phyloP scores from a whole-genome alignment of 805 yeast species.

The Spathaspora arborariae region DNA sequence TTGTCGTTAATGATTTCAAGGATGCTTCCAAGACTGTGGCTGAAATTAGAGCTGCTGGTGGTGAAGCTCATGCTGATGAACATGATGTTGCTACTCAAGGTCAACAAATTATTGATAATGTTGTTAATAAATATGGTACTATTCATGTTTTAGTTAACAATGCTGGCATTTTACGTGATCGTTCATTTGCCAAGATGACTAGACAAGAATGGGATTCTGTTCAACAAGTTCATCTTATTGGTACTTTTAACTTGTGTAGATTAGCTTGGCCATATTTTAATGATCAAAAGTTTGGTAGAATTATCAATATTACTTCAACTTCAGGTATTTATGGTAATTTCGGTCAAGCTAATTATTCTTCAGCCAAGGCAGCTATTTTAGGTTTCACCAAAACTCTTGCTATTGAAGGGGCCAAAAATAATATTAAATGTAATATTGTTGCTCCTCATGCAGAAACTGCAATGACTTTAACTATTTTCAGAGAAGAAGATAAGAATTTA shows the following conservation, averaged over 20 bases:
- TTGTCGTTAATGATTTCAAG: constrained; percentile 85
- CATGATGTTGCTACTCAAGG: constrained; percentile 80
- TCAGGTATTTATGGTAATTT: constrained; percentile 97
- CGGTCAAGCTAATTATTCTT: constrained; percentile 94
- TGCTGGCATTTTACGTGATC: constrained; percentile 93
- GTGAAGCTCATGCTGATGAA: constrained; percentile 76
- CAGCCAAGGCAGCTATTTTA: constrained; percentile 86
- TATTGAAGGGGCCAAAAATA: constrained; percentile 78
- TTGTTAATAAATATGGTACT: constrained; percentile 71
- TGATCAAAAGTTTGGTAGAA: constrained; percentile 74
- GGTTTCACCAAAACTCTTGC: constrained; percentile 87
- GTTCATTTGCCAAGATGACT: constrained; percentile 79
- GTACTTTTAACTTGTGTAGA: constrained; percentile 76
- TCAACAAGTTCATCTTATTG: constrained; percentile 74
- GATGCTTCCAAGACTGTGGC: constrained; percentile 72
- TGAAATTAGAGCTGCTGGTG: constrained; percentile 70
- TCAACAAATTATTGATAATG: constrained; percentile 70
- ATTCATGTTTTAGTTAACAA: constrained; percentile 86
- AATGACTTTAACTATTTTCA: constrained; percentile 88
- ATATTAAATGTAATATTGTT: constrained; percentile 73
- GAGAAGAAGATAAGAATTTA: constrained; percentile 73
- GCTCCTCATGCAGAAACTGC: constrained; percentile 99
- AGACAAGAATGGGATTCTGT: constrained; percentile 82
- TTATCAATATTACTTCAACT: constrained; percentile 88
- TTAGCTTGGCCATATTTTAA: constrained; percentile 90